These are phyloP conservation scores for Aspergillus funiculosus DNA, from an alignment of 495 filamentous ascomycete species.

Conservation along the genomic window DNA sequence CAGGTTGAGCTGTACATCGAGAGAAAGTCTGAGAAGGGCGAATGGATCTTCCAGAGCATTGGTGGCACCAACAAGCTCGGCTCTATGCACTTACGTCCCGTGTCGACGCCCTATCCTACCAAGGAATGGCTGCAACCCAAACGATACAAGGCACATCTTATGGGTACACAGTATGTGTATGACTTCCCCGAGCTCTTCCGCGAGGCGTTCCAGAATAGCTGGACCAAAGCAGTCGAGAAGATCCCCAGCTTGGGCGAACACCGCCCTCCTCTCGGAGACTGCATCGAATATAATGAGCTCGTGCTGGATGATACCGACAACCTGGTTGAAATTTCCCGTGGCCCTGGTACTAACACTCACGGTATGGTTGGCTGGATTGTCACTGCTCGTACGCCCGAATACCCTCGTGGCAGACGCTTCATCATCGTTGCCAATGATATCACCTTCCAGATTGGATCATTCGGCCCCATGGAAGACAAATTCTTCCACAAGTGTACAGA, in stretches of 20 bases:
- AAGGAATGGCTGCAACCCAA: slow-evolving; percentile 99
- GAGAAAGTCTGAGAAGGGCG: slow-evolving; percentile 92
- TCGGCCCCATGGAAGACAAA: slow-evolving; percentile 90
- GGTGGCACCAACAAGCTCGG: slow-evolving; percentile 92
- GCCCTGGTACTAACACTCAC: slow-evolving; percentile 88
- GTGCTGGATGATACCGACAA: slow-evolving; percentile 92
- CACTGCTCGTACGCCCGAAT: slow-evolving; percentile 96
- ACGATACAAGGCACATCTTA: slow-evolving; percentile 96
- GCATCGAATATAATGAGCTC: slow-evolving; percentile 91
- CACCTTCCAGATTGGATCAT: slow-evolving; percentile 97
- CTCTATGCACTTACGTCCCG: slow-evolving; percentile 87
- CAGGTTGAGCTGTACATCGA: slow-evolving; percentile 97
- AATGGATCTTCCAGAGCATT: slow-evolving; percentile 98
- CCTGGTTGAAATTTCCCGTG: slow-evolving; percentile 84
- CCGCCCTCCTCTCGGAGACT: slow-evolving; percentile 80
- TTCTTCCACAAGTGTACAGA: slow-evolving; percentile 99
- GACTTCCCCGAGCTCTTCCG: slow-evolving; percentile 99
- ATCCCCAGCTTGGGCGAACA: slow-evolving; percentile 67
- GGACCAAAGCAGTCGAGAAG: slow-evolving; percentile 66
- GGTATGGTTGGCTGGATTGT: slow-evolving; percentile 99
- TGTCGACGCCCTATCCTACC: slow-evolving; percentile 88
- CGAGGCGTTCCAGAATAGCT: slow-evolving; percentile 95
- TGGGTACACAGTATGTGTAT: slow-evolving; percentile 99
- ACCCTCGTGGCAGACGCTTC: slow-evolving; percentile 85
- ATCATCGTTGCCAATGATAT: slow-evolving; percentile 98